phyloP scores from a whole-genome alignment of 2,329 filamentous ascomycete genomes.

The Xylaria sp. region DNA sequence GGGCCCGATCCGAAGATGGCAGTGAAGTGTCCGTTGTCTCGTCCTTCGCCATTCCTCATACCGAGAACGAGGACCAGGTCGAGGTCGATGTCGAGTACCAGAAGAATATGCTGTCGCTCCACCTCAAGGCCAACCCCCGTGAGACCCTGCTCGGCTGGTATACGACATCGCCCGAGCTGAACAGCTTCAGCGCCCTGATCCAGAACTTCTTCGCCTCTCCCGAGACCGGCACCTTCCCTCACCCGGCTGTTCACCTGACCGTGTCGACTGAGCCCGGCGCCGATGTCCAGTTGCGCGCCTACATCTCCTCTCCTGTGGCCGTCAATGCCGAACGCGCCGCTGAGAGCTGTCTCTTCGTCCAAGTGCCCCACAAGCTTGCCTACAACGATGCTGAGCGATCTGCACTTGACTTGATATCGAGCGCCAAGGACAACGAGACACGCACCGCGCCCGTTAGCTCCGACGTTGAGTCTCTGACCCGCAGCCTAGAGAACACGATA shows the following conservation, averaged over 20 bases:
- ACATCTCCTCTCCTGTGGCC: constrained; percentile 95
- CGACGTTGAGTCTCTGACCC: constrained; percentile 90
- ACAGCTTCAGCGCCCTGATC: constrained; percentile 97
- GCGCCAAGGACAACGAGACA: constrained; percentile 81
- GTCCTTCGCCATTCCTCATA: constrained; percentile 98
- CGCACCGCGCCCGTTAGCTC: constrained; percentile 79
- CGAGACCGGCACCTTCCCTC: constrained; percentile 95
- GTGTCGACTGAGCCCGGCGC: constrained; percentile 89
- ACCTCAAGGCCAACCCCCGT: constrained; percentile 92
- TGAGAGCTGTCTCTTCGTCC: constrained; percentile 97
- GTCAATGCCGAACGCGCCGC: constrained; percentile 94
- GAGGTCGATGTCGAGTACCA: constrained; percentile 99
- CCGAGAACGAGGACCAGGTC: constrained; percentile 97
- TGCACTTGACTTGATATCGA: constrained; percentile 82
- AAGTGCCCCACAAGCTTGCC: constrained; percentile 93
- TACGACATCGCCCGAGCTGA: constrained; percentile 94
- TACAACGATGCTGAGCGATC: constrained; percentile 76
- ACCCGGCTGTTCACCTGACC: constrained; percentile 97
- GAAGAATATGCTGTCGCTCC: constrained; percentile 97
- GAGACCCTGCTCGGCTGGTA: constrained; percentile 98
- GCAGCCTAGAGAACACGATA: constrained; percentile 86
- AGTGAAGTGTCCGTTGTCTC: constrained; percentile 95
- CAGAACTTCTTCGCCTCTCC: constrained; percentile 99
- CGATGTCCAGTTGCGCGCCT: constrained; percentile 89
- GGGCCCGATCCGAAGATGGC: constrained; percentile 94